Conservation (phyloP, 2,329 filamentous ascomycete genomes). For the Pyricularia grisea region DNA sequence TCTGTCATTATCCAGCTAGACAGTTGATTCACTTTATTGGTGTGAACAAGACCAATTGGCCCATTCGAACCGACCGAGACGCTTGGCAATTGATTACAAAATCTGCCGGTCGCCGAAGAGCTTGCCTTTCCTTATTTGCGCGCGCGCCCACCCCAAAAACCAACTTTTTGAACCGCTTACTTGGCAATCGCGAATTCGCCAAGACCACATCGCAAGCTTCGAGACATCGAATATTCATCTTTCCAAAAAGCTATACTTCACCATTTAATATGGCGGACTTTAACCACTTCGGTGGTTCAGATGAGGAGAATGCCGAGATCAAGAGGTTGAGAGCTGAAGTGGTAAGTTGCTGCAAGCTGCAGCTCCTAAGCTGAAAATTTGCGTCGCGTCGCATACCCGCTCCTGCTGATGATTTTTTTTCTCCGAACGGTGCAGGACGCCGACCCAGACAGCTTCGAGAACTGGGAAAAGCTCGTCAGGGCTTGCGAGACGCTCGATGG, state of each 20-base stretch:
- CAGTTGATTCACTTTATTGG: not conserved
- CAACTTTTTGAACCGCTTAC: not conserved
- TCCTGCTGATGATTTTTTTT: not conserved
- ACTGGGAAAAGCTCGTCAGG: slow-evolving; percentile 86
- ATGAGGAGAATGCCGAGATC: slow-evolving; percentile 76
- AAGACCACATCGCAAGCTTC: not conserved
- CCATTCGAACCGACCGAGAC: not conserved
- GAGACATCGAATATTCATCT: not conserved
- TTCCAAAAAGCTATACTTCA: not conserved
- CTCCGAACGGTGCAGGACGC: slow-evolving; percentile 31
- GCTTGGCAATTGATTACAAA: not conserved
- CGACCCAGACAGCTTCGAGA: slow-evolving; percentile 85
- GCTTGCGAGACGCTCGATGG: slow-evolving; percentile 80
- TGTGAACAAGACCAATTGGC: not conserved
- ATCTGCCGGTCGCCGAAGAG: not conserved
- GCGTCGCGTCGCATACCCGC: not conserved
- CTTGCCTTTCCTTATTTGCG: not conserved
- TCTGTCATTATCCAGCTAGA: not conserved
- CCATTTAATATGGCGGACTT: slow-evolving; percentile 59
- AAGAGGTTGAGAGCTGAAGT: slow-evolving; percentile 70
- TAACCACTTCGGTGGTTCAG: slow-evolving; percentile 58
- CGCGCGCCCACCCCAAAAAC: not conserved
- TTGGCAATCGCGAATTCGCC: not conserved
- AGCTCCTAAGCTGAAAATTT: not conserved
- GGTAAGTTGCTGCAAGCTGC: slow-evolving; percentile 40